phyloP scores from a whole-genome alignment of 805 yeast genomes.

The Myxozyma melibiosi region DNA sequence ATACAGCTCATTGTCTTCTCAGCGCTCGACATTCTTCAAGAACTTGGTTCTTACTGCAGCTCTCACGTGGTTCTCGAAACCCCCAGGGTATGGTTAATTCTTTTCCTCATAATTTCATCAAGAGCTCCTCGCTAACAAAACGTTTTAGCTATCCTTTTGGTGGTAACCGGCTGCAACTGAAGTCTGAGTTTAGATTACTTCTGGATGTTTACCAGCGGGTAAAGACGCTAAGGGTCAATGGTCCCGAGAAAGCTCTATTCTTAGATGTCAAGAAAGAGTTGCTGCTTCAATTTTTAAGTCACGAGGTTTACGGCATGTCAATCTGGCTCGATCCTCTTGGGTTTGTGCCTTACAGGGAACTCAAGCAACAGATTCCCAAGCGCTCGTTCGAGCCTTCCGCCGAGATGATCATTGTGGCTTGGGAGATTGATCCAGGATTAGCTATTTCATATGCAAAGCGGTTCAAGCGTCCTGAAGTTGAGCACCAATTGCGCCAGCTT shows the following conservation, averaged over 20 bases:
- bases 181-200: slow-evolving; percentile 66
- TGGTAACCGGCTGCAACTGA: slow-evolving; percentile 69
- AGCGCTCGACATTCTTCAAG: slow-evolving; percentile 51
- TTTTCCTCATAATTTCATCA: neutral
- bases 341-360: slow-evolving; percentile 39
- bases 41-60: slow-evolving; percentile 63
- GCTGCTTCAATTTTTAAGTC: slow-evolving; percentile 64
- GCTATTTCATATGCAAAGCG: slow-evolving; percentile 73
- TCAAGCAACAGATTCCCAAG: slow-evolving; percentile 27
- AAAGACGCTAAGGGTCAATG: slow-evolving; percentile 27
- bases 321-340: slow-evolving; percentile 76
- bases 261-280: slow-evolving; percentile 57
- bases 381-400: slow-evolving; percentile 25
- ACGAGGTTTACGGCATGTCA: slow-evolving; percentile 70
- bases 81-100: slow-evolving; percentile 43
- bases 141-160: slow-evolving; percentile 70
- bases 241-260: slow-evolving; percentile 17
- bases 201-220: slow-evolving; percentile 51
- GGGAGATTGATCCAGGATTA: slow-evolving; percentile 65
- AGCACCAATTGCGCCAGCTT: slow-evolving; percentile 49
- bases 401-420: slow-evolving; percentile 49
- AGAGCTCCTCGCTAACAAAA: neutral
- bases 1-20: slow-evolving; percentile 54
- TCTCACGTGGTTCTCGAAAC: slow-evolving; percentile 73
- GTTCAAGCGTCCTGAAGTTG: slow-evolving; percentile 48